phyloP scores from a whole-genome alignment of 2,329 filamentous ascomycete genomes.

The Trematosphaeria pertusa region DNA sequence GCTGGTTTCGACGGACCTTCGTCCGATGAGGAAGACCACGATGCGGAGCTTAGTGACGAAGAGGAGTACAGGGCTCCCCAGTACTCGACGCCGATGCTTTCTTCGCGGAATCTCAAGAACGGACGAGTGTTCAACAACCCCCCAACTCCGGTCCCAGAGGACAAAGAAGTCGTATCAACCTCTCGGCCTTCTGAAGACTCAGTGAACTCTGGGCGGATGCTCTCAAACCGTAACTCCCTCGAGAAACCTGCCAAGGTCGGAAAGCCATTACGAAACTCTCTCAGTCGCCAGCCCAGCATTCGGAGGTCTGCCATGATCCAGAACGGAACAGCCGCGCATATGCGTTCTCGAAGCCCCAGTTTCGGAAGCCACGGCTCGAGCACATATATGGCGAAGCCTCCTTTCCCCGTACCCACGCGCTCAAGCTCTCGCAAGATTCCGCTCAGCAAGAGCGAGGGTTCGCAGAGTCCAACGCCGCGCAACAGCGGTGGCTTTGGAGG shows the following conservation, averaged over 20 bases:
- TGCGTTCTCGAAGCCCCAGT: conserved; percentile 70
- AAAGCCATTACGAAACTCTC: conserved; percentile 37
- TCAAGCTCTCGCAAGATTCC: conserved; percentile 83
- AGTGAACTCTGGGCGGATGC: conserved; percentile 22
- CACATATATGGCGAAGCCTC: conserved; percentile 62
- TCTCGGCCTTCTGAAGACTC: conserved; percentile 43
- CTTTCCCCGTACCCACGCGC: conserved; percentile 89
- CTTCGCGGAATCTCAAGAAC: conserved; percentile 56
- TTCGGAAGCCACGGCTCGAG: conserved; percentile 61
- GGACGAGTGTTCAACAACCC: conserved; percentile 50
- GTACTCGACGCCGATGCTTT: conserved; percentile 54
- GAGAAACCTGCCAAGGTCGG: conserved; percentile 45
- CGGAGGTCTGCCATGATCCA: conserved; percentile 82
- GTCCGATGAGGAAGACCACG: conserved; percentile 57
- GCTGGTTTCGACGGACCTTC: conserved; percentile 79
- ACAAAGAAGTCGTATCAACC: conserved; percentile 44
- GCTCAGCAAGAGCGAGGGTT: conserved; percentile 74
- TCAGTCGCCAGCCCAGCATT: conserved; percentile 65
- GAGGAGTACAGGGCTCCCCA: conserved; percentile 65
- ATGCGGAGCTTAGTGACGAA: conserved; percentile 68
- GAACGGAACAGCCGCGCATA: conserved; percentile 75
- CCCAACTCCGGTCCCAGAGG: conserved; percentile 52
- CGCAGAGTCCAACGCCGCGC: conserved; percentile 75
- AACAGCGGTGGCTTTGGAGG: conserved; percentile 43
- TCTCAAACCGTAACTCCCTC: conserved; percentile 40